These are phyloP conservation scores for Schizosaccharomyces versatilis DNA, from an alignment of 1,139 yeast species.

Conservation along the genomic window DNA sequence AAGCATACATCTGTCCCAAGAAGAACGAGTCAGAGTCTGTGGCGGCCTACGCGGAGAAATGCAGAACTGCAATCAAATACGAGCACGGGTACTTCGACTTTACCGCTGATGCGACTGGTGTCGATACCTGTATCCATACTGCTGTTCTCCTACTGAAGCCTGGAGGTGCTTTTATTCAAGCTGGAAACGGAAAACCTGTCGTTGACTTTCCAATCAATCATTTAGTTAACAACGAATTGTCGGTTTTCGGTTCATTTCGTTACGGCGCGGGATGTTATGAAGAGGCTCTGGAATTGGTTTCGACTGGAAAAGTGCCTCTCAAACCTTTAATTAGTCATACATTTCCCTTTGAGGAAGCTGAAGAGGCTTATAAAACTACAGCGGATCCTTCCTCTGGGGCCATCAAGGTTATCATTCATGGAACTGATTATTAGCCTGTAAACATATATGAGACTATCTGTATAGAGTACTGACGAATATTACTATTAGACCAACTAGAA, in stretches of 20 bases:
- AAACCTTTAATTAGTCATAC: constrained; percentile 56
- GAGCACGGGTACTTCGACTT: constrained; percentile 18
- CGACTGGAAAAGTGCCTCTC: constrained; percentile 38
- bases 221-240: constrained; percentile 46
- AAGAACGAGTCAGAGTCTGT: constrained; percentile 13
- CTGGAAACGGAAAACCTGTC: constrained; percentile 43
- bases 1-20: constrained; percentile 32
- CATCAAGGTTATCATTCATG: constrained; percentile 9
- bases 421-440: not conserved
- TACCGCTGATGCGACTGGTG: constrained; percentile 55
- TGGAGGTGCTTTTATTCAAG: constrained; percentile 52
- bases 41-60: constrained; percentile 19
- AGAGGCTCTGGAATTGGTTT: constrained; percentile 46
- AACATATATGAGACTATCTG: too few relatives aligned
- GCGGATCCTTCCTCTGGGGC: constrained; percentile 8
- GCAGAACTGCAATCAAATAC: constrained; percentile 8
- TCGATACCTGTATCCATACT: constrained; percentile 41
- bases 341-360: constrained; percentile 51
- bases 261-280: constrained; percentile 61
- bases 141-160: constrained; percentile 36
- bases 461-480: too few relatives aligned
- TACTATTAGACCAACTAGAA: too few relatives aligned
- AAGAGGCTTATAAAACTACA: constrained; percentile 46
- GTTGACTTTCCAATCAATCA: constrained; percentile 55
- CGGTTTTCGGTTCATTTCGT: constrained; percentile 51